phyloP scores from a whole-genome alignment of 208 protist genomes.

The Crithidia sp. region DNA sequence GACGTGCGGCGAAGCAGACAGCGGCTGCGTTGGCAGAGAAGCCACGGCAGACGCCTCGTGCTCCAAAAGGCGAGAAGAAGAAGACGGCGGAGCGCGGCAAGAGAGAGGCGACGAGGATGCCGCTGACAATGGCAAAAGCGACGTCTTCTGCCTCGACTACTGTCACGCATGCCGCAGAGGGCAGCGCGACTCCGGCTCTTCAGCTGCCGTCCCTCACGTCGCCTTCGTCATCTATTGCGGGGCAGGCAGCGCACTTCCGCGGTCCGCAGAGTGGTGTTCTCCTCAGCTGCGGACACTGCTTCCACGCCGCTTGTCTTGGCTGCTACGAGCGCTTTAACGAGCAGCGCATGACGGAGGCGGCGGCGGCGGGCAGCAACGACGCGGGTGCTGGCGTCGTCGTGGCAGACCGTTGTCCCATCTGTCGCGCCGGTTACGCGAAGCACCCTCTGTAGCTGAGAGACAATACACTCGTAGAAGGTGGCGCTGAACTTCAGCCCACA shows the following conservation, averaged over 20 bases:
- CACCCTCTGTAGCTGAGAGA: conserved; percentile 49
- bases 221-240: neutral
- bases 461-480: too few relatives aligned
- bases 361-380: neutral
- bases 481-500: neutral
- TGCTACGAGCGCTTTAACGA: conserved; percentile 80
- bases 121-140: neutral
- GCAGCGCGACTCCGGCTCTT: too few relatives aligned
- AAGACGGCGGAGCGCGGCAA: neutral
- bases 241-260: neutral
- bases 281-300: conserved; percentile 87
- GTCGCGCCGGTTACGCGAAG: conserved; percentile 79
- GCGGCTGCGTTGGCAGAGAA: neutral
- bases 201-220: neutral
- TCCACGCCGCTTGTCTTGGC: conserved; percentile 73
- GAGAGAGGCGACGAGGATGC: neutral
- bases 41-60: too few relatives aligned
- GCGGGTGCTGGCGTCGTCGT: conserved; percentile 9
- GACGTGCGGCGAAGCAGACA: neutral
- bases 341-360: conserved; percentile 36
- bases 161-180: too few relatives aligned
- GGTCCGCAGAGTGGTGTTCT: conserved; percentile 46
- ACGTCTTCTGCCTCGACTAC: too few relatives aligned
- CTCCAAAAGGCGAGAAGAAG: neutral
- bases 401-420: conserved; percentile 72